These are phyloP conservation scores for Aureoboletus auriporus DNA, from an alignment of 768 basidiomycete species.

Conservation along the genomic window DNA sequence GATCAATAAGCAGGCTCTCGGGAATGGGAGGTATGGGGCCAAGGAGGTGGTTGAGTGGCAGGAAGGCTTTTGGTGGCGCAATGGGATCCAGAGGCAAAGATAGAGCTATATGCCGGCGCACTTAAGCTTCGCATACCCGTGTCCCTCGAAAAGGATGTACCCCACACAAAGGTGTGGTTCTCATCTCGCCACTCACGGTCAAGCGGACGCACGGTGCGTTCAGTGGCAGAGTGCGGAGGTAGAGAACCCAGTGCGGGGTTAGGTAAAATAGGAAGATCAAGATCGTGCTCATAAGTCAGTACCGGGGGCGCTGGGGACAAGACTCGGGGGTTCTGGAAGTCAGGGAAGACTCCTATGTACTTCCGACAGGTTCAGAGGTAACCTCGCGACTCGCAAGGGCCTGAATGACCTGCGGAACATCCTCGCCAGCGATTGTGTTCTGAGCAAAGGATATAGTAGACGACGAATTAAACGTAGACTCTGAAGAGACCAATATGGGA, in stretches of 20 bases:
- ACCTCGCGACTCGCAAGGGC: constrained; percentile 17
- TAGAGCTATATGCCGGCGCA: constrained; percentile 31
- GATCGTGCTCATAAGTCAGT: constrained; percentile 26
- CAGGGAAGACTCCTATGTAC: constrained; percentile 13
- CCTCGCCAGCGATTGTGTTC: constrained; percentile 15
- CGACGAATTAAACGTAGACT: constrained; percentile 20
- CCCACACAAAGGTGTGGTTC: constrained; percentile 24
- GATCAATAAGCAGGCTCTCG: constrained; percentile 55
- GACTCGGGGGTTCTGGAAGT: constrained; percentile 22
- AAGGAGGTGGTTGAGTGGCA: constrained; percentile 23
- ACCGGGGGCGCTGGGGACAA: constrained; percentile 20
- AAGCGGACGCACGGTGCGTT: constrained; percentile 28
- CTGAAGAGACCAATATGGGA: constrained; percentile 25
- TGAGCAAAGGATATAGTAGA: constrained; percentile 18
- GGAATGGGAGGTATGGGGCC: constrained; percentile 36
- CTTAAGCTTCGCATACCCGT: constrained; percentile 29
- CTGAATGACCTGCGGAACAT: constrained; percentile 14
- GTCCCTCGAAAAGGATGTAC: constrained; percentile 31
- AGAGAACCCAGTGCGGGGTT: constrained; percentile 14
- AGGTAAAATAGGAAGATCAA: constrained; percentile 21
- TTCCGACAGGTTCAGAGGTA: constrained; percentile 17
- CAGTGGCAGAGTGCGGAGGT: constrained; percentile 29
- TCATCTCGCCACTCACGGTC: constrained; percentile 27
- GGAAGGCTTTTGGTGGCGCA: constrained; percentile 23
- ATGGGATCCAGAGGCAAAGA: constrained; percentile 32